These are phyloP conservation scores for Nitzschia putrida DNA, from an alignment of 108 stramenopile genomes.

Conservation along the genomic window DNA sequence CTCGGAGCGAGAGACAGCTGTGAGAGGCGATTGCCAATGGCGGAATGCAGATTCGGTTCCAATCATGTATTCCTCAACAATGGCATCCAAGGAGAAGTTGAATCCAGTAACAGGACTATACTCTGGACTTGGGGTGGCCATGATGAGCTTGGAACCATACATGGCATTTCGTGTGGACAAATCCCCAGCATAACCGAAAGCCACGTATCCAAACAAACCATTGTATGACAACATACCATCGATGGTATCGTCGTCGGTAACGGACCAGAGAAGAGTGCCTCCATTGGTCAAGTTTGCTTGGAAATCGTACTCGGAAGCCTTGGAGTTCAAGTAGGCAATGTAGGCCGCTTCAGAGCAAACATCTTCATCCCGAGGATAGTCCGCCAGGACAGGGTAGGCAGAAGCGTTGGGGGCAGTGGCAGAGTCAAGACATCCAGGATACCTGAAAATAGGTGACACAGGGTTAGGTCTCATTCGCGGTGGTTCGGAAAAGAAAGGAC, in stretches of 20 bases:
- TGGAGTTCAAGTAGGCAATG: background rate
- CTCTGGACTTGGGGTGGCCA: conserved; percentile 23
- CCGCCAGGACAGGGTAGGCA: background rate
- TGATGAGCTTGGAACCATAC: conserved; percentile 38
- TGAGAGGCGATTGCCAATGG: conserved; percentile 52
- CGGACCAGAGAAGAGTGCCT: conserved; percentile 43
- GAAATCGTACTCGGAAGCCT: conserved; percentile 5
- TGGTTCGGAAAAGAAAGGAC: too few relatives aligned
- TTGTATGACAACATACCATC: conserved; percentile 52
- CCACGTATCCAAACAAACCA: conserved; percentile 51
- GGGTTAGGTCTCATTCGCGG: too few relatives aligned
- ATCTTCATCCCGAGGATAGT: background rate
- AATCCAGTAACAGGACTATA: conserved; percentile 26
- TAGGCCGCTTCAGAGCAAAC: background rate
- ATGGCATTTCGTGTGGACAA: background rate
- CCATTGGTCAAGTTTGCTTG: conserved; percentile 10
- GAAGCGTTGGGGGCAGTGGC: background rate
- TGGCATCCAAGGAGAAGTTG: conserved; percentile 30
- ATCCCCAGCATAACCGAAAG: background rate
- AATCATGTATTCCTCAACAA: conserved; percentile 51
- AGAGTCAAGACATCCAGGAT: too few relatives aligned
- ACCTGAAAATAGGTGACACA: too few relatives aligned
- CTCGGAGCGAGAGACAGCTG: background rate
- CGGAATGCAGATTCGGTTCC: conserved; percentile 51
- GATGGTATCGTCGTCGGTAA: conserved; percentile 33